Conservation (phyloP, 805 yeast species). For the Starmerella stigmatis region DNA sequence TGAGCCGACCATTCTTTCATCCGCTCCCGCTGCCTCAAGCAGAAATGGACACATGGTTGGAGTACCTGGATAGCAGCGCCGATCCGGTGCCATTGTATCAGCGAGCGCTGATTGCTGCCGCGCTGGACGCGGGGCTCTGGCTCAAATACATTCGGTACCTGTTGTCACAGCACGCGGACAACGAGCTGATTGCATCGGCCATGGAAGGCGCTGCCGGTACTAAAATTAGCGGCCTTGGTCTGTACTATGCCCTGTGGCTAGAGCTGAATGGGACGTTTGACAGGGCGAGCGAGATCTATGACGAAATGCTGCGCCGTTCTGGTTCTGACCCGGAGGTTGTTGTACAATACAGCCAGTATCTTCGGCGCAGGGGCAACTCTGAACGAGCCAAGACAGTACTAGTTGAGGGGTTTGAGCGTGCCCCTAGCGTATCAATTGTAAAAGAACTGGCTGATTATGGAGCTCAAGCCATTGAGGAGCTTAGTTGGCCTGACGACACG, state of each 20-base stretch:
- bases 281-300: slow-evolving; percentile 25
- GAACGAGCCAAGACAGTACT: neutral
- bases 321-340: neutral
- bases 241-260: slow-evolving; percentile 29
- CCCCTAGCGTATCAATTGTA: slow-evolving; percentile 5
- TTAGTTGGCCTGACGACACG: slow-evolving; percentile 2
- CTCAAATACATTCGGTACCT: slow-evolving; percentile 50
- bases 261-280: slow-evolving; percentile 21
- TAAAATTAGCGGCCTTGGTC: slow-evolving; percentile 13
- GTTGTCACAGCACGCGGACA: slow-evolving; percentile 25
- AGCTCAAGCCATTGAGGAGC: neutral
- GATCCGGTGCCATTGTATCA: slow-evolving; percentile 48
- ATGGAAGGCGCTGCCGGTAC: slow-evolving; percentile 23
- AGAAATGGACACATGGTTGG: slow-evolving; percentile 46
- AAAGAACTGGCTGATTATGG: slow-evolving; percentile 11
- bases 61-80: slow-evolving; percentile 41
- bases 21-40: slow-evolving; percentile 37
- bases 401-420: neutral
- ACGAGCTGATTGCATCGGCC: slow-evolving; percentile 20
- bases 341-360: slow-evolving; percentile 8
- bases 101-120: slow-evolving; percentile 48
- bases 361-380: slow-evolving; percentile 1
- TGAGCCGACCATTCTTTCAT: slow-evolving; percentile 49
- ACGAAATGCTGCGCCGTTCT: neutral
- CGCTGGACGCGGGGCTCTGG: slow-evolving; percentile 57